phyloP scores from a whole-genome alignment of 2,329 filamentous ascomycete species.

The Cryphonectria nitschkei region DNA sequence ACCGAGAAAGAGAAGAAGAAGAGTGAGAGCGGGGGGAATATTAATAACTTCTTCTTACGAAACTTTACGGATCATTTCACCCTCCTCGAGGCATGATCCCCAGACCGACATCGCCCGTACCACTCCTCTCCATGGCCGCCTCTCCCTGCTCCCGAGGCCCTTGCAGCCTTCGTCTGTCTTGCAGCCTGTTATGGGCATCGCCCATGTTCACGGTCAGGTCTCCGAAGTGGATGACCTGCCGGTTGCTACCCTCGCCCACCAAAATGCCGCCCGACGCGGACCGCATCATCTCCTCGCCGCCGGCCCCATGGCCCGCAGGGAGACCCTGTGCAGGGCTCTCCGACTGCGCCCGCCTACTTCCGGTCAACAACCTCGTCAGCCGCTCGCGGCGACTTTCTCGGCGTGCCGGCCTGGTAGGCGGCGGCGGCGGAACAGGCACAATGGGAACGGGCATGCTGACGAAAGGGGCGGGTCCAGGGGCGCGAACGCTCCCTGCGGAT shows the following conservation, averaged over 20 bases:
- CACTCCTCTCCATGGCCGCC: slow-evolving; percentile 8
- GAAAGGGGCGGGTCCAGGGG: neutral
- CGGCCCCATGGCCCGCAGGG: neutral
- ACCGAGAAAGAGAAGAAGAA: neutral
- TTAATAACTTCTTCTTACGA: neutral
- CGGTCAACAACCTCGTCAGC: slow-evolving; percentile 4
- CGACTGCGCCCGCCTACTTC: slow-evolving; percentile 19
- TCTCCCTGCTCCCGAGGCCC: neutral
- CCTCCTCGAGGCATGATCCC: slow-evolving; percentile 21
- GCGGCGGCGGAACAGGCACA: neutral
- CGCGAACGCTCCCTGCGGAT: slow-evolving; percentile 12
- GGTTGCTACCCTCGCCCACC: slow-evolving; percentile 31
- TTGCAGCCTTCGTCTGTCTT: slow-evolving; percentile 27
- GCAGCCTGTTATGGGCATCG: slow-evolving; percentile 8
- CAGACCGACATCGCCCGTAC: slow-evolving; percentile 17
- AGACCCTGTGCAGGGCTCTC: slow-evolving; percentile 5
- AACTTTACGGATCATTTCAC: neutral
- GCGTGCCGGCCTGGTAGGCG: neutral
- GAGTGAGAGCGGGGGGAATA: neutral
- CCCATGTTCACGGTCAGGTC: slow-evolving; percentile 5
- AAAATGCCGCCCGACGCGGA: slow-evolving; percentile 33
- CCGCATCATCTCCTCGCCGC: slow-evolving; percentile 33
- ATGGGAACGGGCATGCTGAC: slow-evolving; percentile 7
- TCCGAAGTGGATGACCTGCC: slow-evolving; percentile 11
- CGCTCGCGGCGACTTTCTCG: slow-evolving; percentile 6